These are phyloP conservation scores for Fragilariopsis cylindrus DNA, from an alignment of 108 stramenopile species.

Conservation along the genomic window DNA sequence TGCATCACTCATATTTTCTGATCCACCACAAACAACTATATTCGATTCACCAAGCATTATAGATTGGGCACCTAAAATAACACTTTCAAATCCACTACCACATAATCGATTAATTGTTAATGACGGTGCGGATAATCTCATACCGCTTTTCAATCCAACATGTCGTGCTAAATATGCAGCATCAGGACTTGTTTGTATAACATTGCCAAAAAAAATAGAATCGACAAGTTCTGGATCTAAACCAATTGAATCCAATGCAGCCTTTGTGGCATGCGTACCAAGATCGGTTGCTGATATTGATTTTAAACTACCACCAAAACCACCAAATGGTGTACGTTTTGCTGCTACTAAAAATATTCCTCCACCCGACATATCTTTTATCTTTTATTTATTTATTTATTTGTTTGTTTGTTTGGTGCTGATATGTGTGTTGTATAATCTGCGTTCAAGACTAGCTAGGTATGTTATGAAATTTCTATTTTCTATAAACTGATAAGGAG, in stretches of 20 bases:
- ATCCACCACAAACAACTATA: slow-evolving; percentile 89
- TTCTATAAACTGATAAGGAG: neutral
- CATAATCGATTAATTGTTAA: slow-evolving; percentile 98
- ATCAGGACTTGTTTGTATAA: slow-evolving; percentile 90
- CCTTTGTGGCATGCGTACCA: slow-evolving; percentile 71
- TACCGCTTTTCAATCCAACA: slow-evolving; percentile 83
- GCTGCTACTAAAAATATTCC: slow-evolving; percentile 97
- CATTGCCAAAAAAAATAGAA: slow-evolving; percentile 94
- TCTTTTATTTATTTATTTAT: neutral
- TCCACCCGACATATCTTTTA: neutral
- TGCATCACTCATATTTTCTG: slow-evolving; percentile 97
- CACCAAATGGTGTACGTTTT: slow-evolving; percentile 97
- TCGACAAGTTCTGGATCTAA: slow-evolving; percentile 81
- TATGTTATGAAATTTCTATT: neutral
- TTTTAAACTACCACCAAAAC: slow-evolving; percentile 94
- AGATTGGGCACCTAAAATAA: slow-evolving; percentile 86
- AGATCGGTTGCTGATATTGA: slow-evolving; percentile 77
- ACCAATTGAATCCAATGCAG: slow-evolving; percentile 65
- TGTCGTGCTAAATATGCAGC: slow-evolving; percentile 95
- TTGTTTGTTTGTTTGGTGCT: no score
- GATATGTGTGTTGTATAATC: neutral
- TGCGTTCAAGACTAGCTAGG: neutral
- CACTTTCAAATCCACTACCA: slow-evolving; percentile 96
- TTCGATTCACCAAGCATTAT: slow-evolving; percentile 88
- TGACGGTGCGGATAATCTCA: slow-evolving; percentile 76